A percentile compares a stretch with the other conserved stretches of the same genome.
These are phyloP conservation scores for Candida sphagnicola DNA, from an alignment of 805 yeast genomes.

Conservation along the genomic window DNA sequence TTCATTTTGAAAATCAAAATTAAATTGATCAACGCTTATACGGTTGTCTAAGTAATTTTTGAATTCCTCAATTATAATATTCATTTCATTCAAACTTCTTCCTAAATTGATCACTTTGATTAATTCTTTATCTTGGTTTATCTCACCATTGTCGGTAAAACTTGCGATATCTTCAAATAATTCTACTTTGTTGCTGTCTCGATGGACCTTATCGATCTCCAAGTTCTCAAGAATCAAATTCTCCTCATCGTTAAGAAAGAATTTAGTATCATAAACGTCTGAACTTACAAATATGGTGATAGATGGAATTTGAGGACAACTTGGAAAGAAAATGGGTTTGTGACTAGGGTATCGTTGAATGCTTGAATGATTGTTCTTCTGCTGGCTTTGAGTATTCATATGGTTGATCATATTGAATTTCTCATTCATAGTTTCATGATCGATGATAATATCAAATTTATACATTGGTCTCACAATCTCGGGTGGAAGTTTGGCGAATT, in stretches of 20 bases:
- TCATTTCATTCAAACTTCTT: conserved; percentile 51
- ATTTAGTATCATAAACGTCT: conserved; percentile 23
- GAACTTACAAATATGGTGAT: conserved; percentile 29
- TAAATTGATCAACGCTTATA: conserved; percentile 25
- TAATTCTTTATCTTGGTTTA: conserved; percentile 1
- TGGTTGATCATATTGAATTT: conserved; percentile 21
- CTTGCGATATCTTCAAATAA: conserved; percentile 1
- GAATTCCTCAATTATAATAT: conserved; percentile 42
- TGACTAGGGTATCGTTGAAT: neutral
- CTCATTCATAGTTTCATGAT: conserved; percentile 37
- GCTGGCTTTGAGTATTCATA: conserved; percentile 1
- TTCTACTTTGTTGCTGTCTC: neutral
- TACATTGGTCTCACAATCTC: conserved; percentile 43
- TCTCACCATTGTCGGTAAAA: conserved; percentile 6
- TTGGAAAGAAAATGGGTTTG: conserved; percentile 12
- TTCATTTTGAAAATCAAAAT: conserved; percentile 9
- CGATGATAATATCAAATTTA: conserved; percentile 43
- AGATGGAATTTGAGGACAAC: conserved; percentile 23
- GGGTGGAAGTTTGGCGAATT: conserved; percentile 39
- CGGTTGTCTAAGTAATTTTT: conserved; percentile 33
- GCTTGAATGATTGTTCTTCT: neutral
- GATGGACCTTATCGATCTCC: conserved; percentile 3
- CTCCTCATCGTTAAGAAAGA: conserved; percentile 30
- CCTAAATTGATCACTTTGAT: conserved; percentile 36
- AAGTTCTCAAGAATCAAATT: conserved; percentile 12